Evolutionary conservation across 306 rosid genomes (phyloP).

Genomic region (Vigna hirtella): DNA sequence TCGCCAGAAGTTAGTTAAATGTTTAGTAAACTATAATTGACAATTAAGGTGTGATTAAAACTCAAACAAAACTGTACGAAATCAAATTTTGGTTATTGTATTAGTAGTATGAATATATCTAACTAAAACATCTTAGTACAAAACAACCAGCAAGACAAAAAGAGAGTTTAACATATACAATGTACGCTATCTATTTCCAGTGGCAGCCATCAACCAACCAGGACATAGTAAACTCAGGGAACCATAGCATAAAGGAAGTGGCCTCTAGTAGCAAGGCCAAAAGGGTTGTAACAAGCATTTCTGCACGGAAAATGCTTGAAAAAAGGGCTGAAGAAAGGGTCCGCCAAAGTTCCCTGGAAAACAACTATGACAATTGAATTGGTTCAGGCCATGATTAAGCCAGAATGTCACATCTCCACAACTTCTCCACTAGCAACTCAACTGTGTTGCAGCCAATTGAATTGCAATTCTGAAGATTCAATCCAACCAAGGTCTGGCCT

Average conservation of each 20-base stretch:
- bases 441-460: slow-evolving; percentile 2
- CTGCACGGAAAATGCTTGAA: not conserved
- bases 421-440: slow-evolving; percentile 7
- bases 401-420: slow-evolving; percentile 28
- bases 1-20: too few relatives aligned
- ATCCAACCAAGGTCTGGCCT: slow-evolving; percentile 7
- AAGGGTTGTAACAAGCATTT: slow-evolving; percentile 17
- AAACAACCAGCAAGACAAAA: not conserved
- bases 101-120: too few relatives aligned
- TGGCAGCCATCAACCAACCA: not conserved
- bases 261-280: slow-evolving; percentile 3
- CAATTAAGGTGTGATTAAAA: too few relatives aligned
- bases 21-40: too few relatives aligned
- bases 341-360: slow-evolving; percentile 12
- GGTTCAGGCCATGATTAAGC: not conserved
- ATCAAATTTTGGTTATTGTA: too few relatives aligned
- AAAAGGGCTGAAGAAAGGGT: slow-evolving; percentile 12
- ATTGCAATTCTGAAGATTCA: slow-evolving; percentile 22
- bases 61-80: too few relatives aligned
- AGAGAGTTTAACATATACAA: not conserved
- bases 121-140: too few relatives aligned
- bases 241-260: not conserved
- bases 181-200: not conserved
- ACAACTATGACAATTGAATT: not conserved
- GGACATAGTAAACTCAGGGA: not conserved